Evolutionary conservation across 2,329 filamentous ascomycete species (phyloP).

Genomic region (Elsinoe fawcettii): DNA sequence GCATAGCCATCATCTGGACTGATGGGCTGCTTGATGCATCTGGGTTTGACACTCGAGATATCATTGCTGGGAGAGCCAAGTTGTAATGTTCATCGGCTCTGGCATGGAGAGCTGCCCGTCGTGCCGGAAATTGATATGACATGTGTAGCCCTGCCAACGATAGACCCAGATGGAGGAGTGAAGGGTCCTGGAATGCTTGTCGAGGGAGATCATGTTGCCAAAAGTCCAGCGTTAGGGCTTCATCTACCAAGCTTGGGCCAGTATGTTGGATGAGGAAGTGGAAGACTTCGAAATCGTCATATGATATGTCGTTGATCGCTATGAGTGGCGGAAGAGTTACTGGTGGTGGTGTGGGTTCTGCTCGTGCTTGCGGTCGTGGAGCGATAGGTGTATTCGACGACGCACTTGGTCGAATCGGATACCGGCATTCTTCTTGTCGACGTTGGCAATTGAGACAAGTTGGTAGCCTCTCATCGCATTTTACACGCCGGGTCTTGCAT

Average conservation of each 20-base stretch:
- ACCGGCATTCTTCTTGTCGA: neutral
- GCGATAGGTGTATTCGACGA: neutral
- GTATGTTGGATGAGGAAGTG: neutral
- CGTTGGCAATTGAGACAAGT: neutral
- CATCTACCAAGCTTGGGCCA: neutral
- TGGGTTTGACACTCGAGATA: neutral
- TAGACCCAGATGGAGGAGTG: neutral
- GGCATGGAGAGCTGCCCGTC: neutral
- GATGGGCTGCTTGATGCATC: neutral
- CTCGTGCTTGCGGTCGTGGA: neutral
- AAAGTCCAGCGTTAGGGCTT: neutral
- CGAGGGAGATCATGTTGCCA: neutral
- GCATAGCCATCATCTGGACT: neutral
- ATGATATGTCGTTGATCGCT: neutral
- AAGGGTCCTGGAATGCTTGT: neutral
- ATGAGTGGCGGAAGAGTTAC: neutral
- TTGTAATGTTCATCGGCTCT: slow-evolving; percentile 1
- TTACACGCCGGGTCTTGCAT: neutral
- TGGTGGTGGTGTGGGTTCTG: no score
- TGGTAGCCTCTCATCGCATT: neutral
- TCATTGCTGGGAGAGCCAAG: neutral
- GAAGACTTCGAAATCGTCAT: neutral
- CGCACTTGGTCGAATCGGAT: neutral
- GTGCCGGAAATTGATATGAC: neutral
- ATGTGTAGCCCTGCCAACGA: neutral